A percentile compares a stretch with the other conserved stretches of the same genome.
These are phyloP conservation scores for Thalassiosira mediterranea DNA, from an alignment of 352 stramenopile species.

Conservation along the genomic window DNA sequence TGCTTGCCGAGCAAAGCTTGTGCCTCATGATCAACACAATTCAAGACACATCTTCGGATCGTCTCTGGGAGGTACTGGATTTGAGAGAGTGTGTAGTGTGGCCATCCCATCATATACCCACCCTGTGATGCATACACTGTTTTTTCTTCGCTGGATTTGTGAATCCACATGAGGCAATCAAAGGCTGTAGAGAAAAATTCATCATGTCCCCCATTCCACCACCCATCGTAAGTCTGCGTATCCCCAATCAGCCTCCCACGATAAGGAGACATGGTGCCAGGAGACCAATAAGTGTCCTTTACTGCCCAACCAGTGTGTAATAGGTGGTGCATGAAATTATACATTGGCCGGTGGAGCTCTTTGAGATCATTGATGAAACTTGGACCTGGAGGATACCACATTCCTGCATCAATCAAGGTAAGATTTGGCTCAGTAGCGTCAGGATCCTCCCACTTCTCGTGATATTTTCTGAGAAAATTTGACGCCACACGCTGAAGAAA, in stretches of 20 bases:
- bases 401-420: background rate
- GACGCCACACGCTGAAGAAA: slow-evolving; percentile 3
- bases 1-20: slow-evolving; percentile 11
- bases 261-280: slow-evolving; percentile 21
- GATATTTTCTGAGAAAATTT: slow-evolving; percentile 14
- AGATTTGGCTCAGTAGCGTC: slow-evolving; percentile 1
- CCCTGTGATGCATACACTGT: background rate
- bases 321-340: slow-evolving; percentile 36
- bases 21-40: slow-evolving; percentile 23
- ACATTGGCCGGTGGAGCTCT: slow-evolving; percentile 19
- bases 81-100: slow-evolving; percentile 18
- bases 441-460: slow-evolving; percentile 1
- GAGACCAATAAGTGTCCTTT: slow-evolving; percentile 15
- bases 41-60: slow-evolving; percentile 24
- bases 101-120: background rate
- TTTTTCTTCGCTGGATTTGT: slow-evolving; percentile 6
- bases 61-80: slow-evolving; percentile 30
- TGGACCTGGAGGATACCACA: background rate
- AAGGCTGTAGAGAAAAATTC: background rate
- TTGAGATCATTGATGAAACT: slow-evolving; percentile 20
- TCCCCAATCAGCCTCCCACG: slow-evolving; percentile 1
- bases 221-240: slow-evolving; percentile 1
- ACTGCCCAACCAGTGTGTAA: slow-evolving; percentile 26
- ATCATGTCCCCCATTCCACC: slow-evolving; percentile 3
- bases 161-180: slow-evolving; percentile 11